These are phyloP conservation scores for Prunus davidiana DNA, from an alignment of 306 rosid genomes.

Conservation along the genomic window DNA sequence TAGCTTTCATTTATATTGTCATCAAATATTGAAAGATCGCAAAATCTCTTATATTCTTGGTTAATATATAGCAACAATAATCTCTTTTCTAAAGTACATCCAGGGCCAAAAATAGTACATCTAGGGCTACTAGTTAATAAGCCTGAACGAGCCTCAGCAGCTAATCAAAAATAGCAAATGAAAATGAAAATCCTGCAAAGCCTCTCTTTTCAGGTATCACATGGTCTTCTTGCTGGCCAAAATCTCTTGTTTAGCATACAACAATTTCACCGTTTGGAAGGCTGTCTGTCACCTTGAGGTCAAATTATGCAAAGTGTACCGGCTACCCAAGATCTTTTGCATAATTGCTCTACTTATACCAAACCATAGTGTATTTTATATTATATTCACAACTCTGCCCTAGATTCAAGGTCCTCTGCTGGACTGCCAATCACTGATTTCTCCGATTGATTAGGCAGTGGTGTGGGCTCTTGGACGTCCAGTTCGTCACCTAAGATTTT, in stretches of 20 bases:
- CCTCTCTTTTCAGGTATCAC: background rate
- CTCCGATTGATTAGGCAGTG: slow-evolving; percentile 34
- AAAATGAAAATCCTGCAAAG: background rate
- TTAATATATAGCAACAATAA: background rate
- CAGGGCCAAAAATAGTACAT: background rate
- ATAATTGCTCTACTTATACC: background rate
- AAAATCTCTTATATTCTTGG: background rate
- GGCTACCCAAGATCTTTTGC: background rate
- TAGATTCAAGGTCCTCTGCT: slow-evolving; percentile 59
- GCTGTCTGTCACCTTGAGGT: background rate
- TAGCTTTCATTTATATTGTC: background rate
- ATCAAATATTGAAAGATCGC: background rate
- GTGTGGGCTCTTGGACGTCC: slow-evolving; percentile 36
- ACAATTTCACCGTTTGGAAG: background rate
- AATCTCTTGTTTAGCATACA: background rate
- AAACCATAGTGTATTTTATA: background rate
- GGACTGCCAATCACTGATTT: slow-evolving; percentile 23
- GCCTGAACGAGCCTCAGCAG: background rate
- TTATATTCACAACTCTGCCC: slow-evolving; percentile 67
- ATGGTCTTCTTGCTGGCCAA: slow-evolving; percentile 2
- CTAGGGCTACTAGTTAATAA: background rate
- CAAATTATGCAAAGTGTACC: background rate
- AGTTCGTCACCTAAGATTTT: slow-evolving; percentile 65
- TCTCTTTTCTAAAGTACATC: background rate
- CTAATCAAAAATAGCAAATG: background rate